Base-by-base conservation (phyloP, 2,329 filamentous ascomycete species). In the Diplodia seriata region DNA sequence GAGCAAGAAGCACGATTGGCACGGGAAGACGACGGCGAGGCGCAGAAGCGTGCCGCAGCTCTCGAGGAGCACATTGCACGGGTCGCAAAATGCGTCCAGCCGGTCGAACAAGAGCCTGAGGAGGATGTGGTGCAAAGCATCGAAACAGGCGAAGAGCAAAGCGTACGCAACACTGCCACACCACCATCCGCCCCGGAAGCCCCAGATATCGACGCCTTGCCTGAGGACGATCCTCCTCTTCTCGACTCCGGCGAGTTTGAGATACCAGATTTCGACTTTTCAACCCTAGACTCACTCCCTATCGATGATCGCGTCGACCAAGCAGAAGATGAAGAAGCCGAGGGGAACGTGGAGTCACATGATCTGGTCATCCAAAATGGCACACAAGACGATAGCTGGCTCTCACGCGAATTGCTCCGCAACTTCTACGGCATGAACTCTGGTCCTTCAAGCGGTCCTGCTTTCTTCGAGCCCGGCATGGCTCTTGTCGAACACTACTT, bases 401-500 rank as follows among this genome's bases (percentile, higher is more conserved):
- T 54, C 61, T 64, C 61, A 23, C 61, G 49, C 49, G 54, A 59
- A 14, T 23, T 67, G 3, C 29, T 67, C 14, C 64, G 53, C 18
- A 67, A 26, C 47, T 61, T 51, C 55, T 40, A 51, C 43, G 18
- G 43, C 29, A 53, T 49, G 33, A 51, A 47, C 20, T 31, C 31
- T 12, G 26, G 23, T 12, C 38, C 38, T 12, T 15, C 36, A 14
- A 50, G 38, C 9, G 29, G 31, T 9, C 49, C 49, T 47, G 29
- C 73, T 75, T 40, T 71, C 76, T 40, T 78, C 74, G 84, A 86
- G 56, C 78, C 83, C 20, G 83, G 85, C 3, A 87, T 85, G 56
- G 82, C 85, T 55, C 78, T 89, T 18, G 84, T 89, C 11, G 86
- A 88, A 57, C 87, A 89, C 71, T 89, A 89, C 71, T 89, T 89